Evolutionary conservation across 176 grass and related monocot genomes (phyloP).

Genomic region (Aegilops longissima): DNA sequence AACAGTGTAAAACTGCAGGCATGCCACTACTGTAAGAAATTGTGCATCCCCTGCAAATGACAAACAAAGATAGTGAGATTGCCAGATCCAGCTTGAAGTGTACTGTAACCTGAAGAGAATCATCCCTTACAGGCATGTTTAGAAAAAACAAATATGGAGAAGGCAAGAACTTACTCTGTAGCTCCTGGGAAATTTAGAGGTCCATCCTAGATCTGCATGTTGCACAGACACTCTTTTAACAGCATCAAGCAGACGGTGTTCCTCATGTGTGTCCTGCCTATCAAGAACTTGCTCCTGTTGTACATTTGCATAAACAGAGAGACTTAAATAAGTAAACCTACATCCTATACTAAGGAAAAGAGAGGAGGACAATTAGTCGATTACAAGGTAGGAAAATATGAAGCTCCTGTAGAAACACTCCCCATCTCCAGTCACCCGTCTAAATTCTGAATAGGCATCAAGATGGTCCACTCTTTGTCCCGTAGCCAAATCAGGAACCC

Average conservation of each 20-base stretch:
- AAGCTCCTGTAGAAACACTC: conserved; percentile 48
- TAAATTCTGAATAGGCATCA: not conserved
- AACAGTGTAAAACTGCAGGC: too few relatives aligned
- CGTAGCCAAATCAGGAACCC: not conserved
- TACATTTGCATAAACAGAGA: too few relatives aligned
- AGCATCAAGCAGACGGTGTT: conserved; percentile 23
- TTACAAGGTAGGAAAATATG: conserved; percentile 46
- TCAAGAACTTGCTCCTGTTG: too few relatives aligned
- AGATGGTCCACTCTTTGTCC: not conserved
- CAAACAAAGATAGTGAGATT: not conserved
- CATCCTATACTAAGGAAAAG: conserved; percentile 3
- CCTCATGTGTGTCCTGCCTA: not conserved
- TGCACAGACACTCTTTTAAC: conserved; percentile 19
- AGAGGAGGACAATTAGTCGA: not conserved
- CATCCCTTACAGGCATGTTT: not conserved
- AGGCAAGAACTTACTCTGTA: conserved; percentile 7
- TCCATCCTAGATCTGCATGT: not conserved
- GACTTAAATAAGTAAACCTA: not conserved
- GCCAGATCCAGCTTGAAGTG: not conserved
- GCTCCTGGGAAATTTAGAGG: not conserved
- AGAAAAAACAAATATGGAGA: not conserved
- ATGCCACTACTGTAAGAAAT: not conserved
- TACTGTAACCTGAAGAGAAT: conserved; percentile 7
- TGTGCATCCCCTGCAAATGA: conserved; percentile 21
- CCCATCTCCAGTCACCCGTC: conserved; percentile 22